A percentile compares a stretch with the other conserved stretches of the same genome.
phyloP scores from a whole-genome alignment of 305 asterid genomes.

The Rubia balearica region DNA sequence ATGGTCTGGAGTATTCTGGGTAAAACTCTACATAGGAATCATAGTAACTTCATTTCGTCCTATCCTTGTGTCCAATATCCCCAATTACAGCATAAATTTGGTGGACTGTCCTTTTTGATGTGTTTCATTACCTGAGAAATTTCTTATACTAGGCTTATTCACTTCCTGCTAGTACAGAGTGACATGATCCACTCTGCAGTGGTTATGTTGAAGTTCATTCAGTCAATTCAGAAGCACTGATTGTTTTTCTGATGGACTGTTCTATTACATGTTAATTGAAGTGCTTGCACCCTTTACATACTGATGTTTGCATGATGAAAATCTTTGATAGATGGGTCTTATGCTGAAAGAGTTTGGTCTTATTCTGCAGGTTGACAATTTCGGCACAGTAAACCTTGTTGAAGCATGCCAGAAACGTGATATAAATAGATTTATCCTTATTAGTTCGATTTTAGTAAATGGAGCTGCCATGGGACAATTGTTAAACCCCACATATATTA shows the following conservation, averaged over 20 bases:
- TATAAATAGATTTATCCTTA: conserved; percentile 70
- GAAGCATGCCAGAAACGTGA: conserved; percentile 81
- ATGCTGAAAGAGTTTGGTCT: neutral
- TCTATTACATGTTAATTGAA: neutral
- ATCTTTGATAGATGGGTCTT: neutral
- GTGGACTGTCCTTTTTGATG: neutral
- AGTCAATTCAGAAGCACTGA: neutral
- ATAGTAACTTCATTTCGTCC: neutral
- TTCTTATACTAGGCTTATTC: neutral
- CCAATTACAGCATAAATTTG: neutral
- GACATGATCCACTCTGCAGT: neutral
- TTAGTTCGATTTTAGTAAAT: conserved; percentile 86
- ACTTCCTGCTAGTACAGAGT: neutral
- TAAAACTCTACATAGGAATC: neutral
- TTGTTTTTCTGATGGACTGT: neutral
- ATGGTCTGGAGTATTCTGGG: neutral
- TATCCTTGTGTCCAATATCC: neutral
- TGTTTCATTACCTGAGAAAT: neutral
- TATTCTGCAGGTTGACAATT: conserved; percentile 72
- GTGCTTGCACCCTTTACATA: neutral
- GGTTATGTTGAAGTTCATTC: neutral
- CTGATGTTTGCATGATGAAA: neutral
- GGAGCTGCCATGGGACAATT: conserved; percentile 98
- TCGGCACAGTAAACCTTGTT: conserved; percentile 88
- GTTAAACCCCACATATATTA: conserved; percentile 78